These are phyloP conservation scores for Hanseniaspora nectarophila DNA, from an alignment of 805 yeast genomes.

Conservation along the genomic window DNA sequence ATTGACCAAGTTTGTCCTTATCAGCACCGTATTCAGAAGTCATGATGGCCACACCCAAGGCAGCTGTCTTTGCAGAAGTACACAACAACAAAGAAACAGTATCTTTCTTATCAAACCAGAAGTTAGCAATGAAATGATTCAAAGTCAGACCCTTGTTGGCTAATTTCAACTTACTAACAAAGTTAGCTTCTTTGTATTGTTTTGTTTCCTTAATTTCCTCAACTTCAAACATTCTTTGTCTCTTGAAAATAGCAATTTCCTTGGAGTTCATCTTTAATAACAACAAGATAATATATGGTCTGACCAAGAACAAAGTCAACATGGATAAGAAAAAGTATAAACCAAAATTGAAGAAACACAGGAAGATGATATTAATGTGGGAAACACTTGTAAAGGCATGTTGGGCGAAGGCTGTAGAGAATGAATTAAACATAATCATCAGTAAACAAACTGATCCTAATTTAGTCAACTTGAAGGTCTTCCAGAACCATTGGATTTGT, in stretches of 20 bases:
- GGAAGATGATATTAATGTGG: constrained; percentile 55
- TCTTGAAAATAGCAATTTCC: constrained; percentile 37
- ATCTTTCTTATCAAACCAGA: constrained; percentile 58
- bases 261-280: constrained; percentile 39
- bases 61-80: constrained; percentile 91
- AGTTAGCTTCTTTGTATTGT: neutral
- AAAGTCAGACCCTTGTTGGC: constrained; percentile 5
- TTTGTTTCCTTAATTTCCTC: constrained; percentile 22
- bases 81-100: constrained; percentile 73
- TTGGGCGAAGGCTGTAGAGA: constrained; percentile 79
- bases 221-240: constrained; percentile 24
- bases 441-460: constrained; percentile 72
- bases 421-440: constrained; percentile 64
- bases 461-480: constrained; percentile 51
- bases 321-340: constrained; percentile 65
- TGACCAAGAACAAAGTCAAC: constrained; percentile 45
- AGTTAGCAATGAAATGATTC: constrained; percentile 34
- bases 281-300: constrained; percentile 43
- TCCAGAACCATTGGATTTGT: constrained; percentile 48
- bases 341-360: constrained; percentile 74
- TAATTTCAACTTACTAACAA: neutral
- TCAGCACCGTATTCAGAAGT: constrained; percentile 64
- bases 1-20: constrained; percentile 50
- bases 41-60: constrained; percentile 75
- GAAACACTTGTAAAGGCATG: constrained; percentile 62